Conservation (phyloP, 2,329 filamentous ascomycete species). For the Botryosphaeria agaves region DNA sequence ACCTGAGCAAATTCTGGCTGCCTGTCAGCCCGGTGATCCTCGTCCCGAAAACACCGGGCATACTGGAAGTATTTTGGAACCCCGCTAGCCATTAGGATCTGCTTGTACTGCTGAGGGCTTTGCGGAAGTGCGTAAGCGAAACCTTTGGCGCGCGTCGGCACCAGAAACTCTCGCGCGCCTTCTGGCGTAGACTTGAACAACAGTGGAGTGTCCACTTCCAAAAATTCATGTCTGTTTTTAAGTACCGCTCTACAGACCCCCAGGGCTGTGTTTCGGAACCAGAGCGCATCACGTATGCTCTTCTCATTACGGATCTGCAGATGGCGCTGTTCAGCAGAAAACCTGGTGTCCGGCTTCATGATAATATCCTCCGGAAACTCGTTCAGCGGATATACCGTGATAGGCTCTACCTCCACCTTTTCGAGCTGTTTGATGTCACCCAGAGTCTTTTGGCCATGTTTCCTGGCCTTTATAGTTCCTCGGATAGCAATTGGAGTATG, state of each 20-base stretch:
- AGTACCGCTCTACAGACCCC: constrained; percentile 38
- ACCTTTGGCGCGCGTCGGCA: constrained; percentile 63
- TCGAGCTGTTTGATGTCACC: constrained; percentile 16
- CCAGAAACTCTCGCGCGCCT: constrained; percentile 84
- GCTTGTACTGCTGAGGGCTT: constrained; percentile 96
- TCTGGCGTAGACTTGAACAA: constrained; percentile 97
- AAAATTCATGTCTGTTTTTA: constrained; percentile 37
- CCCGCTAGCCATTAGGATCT: constrained; percentile 87
- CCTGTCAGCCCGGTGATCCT: constrained; percentile 78
- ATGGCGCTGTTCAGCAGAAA: constrained; percentile 59
- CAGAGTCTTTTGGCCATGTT: constrained; percentile 16
- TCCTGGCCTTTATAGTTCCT: constrained; percentile 29
- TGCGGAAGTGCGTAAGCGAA: constrained; percentile 83
- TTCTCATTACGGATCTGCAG: constrained; percentile 66
- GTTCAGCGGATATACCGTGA: constrained; percentile 50
- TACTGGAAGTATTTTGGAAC: constrained; percentile 77
- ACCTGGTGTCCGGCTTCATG: constrained; percentile 55
- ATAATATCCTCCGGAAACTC: constrained; percentile 59
- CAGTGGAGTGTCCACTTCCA: constrained; percentile 78
- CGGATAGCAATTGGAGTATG: constrained; percentile 38
- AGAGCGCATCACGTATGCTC: constrained; percentile 48
- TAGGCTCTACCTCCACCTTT: constrained; percentile 41
- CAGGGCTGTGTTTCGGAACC: constrained; percentile 47
- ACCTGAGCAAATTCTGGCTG: constrained; percentile 95
- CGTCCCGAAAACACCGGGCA: constrained; percentile 87